Evolutionary conservation across 164 flowering plant genomes (phyloP).

Genomic region (Malania oleifera): DNA sequence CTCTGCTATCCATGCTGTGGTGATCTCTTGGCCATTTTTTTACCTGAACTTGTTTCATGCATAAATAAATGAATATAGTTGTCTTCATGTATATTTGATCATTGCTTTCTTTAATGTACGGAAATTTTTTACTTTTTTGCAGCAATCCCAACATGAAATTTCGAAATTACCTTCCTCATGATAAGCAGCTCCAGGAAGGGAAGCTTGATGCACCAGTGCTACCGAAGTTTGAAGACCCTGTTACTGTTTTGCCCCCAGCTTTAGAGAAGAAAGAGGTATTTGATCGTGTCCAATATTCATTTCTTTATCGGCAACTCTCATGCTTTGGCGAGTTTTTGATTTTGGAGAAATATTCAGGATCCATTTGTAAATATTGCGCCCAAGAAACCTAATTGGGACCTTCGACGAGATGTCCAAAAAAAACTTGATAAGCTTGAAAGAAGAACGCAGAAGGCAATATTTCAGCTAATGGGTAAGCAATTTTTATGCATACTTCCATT

Average conservation of each 20-base stretch:
- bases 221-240: conserved; percentile 90
- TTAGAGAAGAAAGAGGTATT: conserved; percentile 63
- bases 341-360: conserved; percentile 46
- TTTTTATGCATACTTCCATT: no score
- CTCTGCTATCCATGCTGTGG: no score
- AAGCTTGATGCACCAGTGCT: conserved; percentile 79
- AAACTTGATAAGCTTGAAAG: conserved; percentile 89
- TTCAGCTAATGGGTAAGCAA: conserved; percentile 62
- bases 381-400: conserved; percentile 98
- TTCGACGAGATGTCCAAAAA: conserved; percentile 87
- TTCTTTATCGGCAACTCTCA: background rate
- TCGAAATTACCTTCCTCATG: conserved; percentile 95
- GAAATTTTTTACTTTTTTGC: conserved; percentile 13
- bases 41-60: no score
- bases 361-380: conserved; percentile 95
- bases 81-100: background rate
- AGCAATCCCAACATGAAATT: conserved; percentile 72
- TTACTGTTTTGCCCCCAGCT: conserved; percentile 43
- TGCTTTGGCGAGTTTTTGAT: background rate
- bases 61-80: no score
- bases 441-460: conserved; percentile 80
- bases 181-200: conserved; percentile 87
- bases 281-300: background rate
- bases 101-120: background rate
- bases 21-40: no score